Conservation (phyloP, 169 alveolate species). For the Plasmodium cynomolgi region DNA sequence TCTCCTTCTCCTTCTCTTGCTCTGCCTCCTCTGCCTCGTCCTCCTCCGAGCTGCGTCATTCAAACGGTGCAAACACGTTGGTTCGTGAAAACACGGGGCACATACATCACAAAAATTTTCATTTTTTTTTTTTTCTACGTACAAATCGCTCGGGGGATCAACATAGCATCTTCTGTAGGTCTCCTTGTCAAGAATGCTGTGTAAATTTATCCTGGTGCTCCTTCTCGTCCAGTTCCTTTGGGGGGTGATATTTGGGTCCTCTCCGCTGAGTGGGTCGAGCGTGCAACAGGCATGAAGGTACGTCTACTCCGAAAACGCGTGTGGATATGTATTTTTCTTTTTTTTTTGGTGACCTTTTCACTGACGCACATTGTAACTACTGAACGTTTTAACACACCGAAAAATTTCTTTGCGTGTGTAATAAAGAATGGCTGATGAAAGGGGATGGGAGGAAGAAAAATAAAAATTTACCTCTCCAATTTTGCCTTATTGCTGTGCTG, state of each 20-base stretch:
- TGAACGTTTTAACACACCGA: background rate
- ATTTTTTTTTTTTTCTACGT: background rate
- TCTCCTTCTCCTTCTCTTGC: background rate
- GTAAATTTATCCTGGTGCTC: slow-evolving; percentile 46
- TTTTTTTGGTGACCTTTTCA: background rate
- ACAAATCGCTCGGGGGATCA: slow-evolving; percentile 55
- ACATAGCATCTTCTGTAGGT: background rate
- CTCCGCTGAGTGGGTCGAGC: background rate
- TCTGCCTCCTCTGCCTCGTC: slow-evolving; percentile 3
- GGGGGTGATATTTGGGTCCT: background rate
- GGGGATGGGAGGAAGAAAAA: background rate
- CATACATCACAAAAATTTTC: background rate
- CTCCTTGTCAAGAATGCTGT: slow-evolving; percentile 14
- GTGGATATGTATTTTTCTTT: background rate
- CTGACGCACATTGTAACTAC: background rate
- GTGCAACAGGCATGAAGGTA: background rate
- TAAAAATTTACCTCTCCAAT: background rate
- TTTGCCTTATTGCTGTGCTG: background rate
- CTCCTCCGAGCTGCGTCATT: slow-evolving; percentile 10
- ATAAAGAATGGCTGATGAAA: background rate
- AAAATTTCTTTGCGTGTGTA: background rate
- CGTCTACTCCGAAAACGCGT: background rate
- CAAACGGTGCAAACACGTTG: background rate
- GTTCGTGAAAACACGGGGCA: background rate
- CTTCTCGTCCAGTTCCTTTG: slow-evolving; percentile 15